phyloP scores from a whole-genome alignment of 306 rosid species.

The Citrullus amarus region DNA sequence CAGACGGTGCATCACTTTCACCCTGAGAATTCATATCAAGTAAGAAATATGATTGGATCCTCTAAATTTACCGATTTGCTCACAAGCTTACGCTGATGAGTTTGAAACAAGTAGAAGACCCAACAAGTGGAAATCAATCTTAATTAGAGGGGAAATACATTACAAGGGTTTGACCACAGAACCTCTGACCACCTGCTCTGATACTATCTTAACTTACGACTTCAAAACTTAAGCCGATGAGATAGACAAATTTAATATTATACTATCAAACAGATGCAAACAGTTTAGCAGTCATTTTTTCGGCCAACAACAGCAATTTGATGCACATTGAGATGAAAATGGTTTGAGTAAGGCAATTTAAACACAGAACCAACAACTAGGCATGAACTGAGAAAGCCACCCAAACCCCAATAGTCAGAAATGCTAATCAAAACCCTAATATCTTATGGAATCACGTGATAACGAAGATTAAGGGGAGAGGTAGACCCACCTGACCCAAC shows the following conservation, averaged over 20 bases:
- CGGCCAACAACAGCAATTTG: neutral
- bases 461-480: neutral
- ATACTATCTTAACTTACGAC: too few relatives aligned
- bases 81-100: too few relatives aligned
- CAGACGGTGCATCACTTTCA: conserved; percentile 73
- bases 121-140: too few relatives aligned
- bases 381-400: neutral
- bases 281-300: neutral
- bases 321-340: neutral
- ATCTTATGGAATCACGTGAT: neutral
- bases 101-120: too few relatives aligned
- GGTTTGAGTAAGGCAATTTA: neutral
- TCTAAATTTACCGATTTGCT: too few relatives aligned
- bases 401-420: neutral
- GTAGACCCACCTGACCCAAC: conserved; percentile 56
- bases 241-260: too few relatives aligned
- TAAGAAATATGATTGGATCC: conserved; percentile 8
- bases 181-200: too few relatives aligned
- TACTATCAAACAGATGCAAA: neutral
- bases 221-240: too few relatives aligned
- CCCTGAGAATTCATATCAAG: conserved; percentile 36
- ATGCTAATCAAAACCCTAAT: neutral
- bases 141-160: too few relatives aligned
- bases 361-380: neutral
- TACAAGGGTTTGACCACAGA: too few relatives aligned